These are phyloP conservation scores for Coix lacrymajobi DNA, from an alignment of 176 grass and related monocot species.

Conservation along the genomic window DNA sequence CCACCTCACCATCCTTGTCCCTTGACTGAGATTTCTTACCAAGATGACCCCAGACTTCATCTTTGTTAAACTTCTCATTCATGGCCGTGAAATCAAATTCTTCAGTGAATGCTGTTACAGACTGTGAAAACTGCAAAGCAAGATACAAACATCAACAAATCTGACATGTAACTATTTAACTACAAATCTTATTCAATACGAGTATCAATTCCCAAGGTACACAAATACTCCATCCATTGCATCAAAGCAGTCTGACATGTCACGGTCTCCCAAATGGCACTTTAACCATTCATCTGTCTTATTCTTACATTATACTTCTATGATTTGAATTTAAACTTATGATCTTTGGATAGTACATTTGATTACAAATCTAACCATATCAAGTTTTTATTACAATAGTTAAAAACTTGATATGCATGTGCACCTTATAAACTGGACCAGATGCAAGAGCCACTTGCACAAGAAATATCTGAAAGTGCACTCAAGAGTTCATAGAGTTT, in stretches of 20 bases:
- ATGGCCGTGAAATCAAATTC: slow-evolving; percentile 93
- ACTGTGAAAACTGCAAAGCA: slow-evolving; percentile 44
- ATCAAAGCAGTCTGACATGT: background rate
- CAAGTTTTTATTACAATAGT: background rate
- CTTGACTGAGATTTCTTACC: slow-evolving; percentile 68
- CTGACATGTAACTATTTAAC: background rate
- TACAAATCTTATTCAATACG: background rate
- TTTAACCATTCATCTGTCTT: background rate
- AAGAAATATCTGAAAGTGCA: background rate
- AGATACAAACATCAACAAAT: slow-evolving; percentile 2
- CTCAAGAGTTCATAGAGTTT: background rate
- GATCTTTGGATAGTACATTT: background rate
- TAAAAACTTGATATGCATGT: background rate
- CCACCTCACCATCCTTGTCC: slow-evolving; percentile 59
- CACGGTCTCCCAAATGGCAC: background rate
- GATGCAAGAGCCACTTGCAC: background rate
- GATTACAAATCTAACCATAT: background rate
- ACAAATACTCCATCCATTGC: background rate
- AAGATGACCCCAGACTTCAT: slow-evolving; percentile 87
- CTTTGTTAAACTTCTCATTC: slow-evolving; percentile 96
- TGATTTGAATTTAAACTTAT: background rate
- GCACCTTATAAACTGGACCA: background rate
- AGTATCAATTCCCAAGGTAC: background rate
- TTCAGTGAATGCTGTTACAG: slow-evolving; percentile 65
- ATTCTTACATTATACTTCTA: background rate